Conservation (phyloP, 1,139 yeast species). For the Suhomyces chickasaworum region DNA sequence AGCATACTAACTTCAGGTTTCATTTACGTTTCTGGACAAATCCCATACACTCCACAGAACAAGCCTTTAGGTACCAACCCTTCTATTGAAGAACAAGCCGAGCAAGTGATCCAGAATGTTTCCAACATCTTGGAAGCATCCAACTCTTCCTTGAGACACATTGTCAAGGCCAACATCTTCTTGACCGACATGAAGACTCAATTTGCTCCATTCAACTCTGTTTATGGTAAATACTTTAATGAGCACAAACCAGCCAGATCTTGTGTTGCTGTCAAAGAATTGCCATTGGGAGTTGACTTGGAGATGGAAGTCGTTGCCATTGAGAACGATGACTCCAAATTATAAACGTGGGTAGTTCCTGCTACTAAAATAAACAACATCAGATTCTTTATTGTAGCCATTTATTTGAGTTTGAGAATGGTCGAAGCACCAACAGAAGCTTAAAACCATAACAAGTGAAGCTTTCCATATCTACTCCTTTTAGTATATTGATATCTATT, state of each 20-base stretch:
- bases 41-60: constrained; percentile 84
- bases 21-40: constrained; percentile 92
- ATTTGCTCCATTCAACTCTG: constrained; percentile 80
- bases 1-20: constrained; percentile 51
- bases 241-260: constrained; percentile 93
- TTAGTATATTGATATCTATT: too few relatives aligned
- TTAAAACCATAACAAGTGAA: too few relatives aligned
- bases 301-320: constrained; percentile 81
- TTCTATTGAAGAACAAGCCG: constrained; percentile 74
- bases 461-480: too few relatives aligned
- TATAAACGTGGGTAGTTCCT: constrained; percentile 25
- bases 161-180: constrained; percentile 85
- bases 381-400: neutral
- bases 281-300: constrained; percentile 81
- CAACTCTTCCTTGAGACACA: constrained; percentile 76
- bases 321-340: constrained; percentile 49
- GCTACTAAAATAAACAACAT: neutral
- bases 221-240: constrained; percentile 77
- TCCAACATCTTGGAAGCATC: constrained; percentile 76
- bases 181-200: constrained; percentile 79
- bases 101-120: constrained; percentile 79
- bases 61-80: constrained; percentile 73
- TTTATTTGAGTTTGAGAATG: neutral
- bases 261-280: constrained; percentile 85
- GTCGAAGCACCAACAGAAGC: neutral